Percentiles rank a stretch among this genome's conserved stretches.
Conservation (phyloP, 179 eudicot genomes). For the Gypsophila paniculata region DNA sequence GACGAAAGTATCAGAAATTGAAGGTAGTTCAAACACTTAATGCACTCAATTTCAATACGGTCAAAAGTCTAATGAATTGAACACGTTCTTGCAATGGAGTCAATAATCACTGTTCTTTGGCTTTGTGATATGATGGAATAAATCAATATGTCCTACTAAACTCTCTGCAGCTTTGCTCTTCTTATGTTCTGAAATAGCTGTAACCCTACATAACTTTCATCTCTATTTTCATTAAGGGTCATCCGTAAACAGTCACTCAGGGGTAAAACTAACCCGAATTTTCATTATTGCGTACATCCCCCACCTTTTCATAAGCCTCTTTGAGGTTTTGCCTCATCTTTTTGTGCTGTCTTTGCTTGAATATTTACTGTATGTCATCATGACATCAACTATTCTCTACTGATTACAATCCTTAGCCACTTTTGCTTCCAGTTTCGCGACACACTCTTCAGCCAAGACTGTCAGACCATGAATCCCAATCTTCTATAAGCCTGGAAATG, state of each 20-base stretch:
- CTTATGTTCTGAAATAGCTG: not conserved
- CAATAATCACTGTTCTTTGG: not conserved
- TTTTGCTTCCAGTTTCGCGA: not conserved
- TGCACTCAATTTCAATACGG: not conserved
- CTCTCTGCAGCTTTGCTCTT: not conserved
- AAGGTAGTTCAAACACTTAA: not conserved
- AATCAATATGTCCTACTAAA: not conserved
- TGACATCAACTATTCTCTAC: not conserved
- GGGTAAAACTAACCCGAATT: not conserved
- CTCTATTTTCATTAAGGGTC: not conserved
- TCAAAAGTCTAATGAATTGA: not conserved
- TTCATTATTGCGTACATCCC: too few species aligned
- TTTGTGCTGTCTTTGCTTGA: not conserved
- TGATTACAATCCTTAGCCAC: not conserved
- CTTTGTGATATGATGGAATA: not conserved
- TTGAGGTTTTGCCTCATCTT: not conserved
- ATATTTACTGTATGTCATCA: not conserved
- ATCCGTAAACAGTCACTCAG: not conserved
- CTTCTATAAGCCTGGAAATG: not conserved
- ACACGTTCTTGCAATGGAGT: not conserved
- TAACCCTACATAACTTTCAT: too few species aligned
- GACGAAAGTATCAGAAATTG: slow-evolving; percentile 5
- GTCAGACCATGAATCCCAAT: slow-evolving; percentile 6
- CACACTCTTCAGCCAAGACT: not conserved
- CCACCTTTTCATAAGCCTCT: not conserved